phyloP scores from a whole-genome alignment of 352 stramenopile genomes.

The Halophytophthora polymorphica region DNA sequence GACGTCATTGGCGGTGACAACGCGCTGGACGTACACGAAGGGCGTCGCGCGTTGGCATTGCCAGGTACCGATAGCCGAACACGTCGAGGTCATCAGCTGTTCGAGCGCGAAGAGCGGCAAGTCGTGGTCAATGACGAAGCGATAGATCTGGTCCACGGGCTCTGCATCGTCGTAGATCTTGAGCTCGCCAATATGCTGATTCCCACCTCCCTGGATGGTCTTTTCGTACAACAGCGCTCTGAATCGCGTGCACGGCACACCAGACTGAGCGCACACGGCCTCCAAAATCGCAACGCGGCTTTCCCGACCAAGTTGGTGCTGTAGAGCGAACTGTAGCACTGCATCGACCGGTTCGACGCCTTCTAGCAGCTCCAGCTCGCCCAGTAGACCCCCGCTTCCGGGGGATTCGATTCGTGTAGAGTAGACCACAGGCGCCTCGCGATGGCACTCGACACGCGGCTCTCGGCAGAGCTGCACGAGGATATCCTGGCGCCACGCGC shows the following conservation, averaged over 20 bases:
- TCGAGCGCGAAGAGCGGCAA: conserved; percentile 27
- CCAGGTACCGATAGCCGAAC: conserved; percentile 18
- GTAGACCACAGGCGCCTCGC: conserved; percentile 38
- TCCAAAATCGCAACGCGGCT: conserved; percentile 32
- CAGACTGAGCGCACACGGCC: conserved; percentile 34
- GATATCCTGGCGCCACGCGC: conserved; percentile 33
- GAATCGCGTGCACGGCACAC: conserved; percentile 37
- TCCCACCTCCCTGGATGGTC: conserved; percentile 26
- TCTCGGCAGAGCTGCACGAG: conserved; percentile 37
- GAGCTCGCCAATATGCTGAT: conserved; percentile 36
- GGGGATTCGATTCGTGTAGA: conserved; percentile 32
- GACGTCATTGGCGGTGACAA: conserved; percentile 19
- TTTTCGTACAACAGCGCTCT: conserved; percentile 45
- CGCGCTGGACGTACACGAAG: conserved; percentile 48
- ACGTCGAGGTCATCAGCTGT: conserved; percentile 44
- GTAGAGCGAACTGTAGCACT: conserved; percentile 37
- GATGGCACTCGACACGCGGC: conserved; percentile 36
- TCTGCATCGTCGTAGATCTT: conserved; percentile 68
- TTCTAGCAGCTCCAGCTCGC: conserved; percentile 49
- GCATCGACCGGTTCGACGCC: conserved; percentile 47
- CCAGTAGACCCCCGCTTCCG: conserved; percentile 20
- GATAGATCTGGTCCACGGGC: conserved; percentile 68
- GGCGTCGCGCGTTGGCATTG: conserved; percentile 41
- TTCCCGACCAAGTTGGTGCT: conserved; percentile 26
- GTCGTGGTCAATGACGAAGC: conserved; percentile 54